Percentiles rank a stretch among this genome's conserved stretches.
phyloP scores from a whole-genome alignment of 1,139 yeast genomes.

The Arxiozyma heterogenica region DNA sequence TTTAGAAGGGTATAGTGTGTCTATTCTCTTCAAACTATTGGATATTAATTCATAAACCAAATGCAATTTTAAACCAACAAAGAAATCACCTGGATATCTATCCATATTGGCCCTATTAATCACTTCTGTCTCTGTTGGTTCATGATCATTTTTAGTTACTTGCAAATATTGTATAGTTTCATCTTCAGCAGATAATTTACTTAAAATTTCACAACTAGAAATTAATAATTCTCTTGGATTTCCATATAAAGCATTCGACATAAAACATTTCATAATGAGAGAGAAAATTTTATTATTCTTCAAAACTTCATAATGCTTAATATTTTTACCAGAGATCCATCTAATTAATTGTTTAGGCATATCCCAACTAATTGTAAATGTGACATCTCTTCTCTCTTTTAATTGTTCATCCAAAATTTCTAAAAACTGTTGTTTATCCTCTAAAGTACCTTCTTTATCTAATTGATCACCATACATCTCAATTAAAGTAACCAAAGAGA shows the following conservation, averaged over 20 bases:
- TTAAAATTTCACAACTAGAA: conserved; percentile 55
- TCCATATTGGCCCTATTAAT: conserved; percentile 14
- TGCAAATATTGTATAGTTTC: conserved; percentile 37
- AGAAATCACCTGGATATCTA: conserved; percentile 17
- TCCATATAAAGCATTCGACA: conserved; percentile 53
- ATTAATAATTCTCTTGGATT: conserved; percentile 71
- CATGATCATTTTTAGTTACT: conserved; percentile 43
- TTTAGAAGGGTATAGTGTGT: conserved; percentile 60
- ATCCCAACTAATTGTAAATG: conserved; percentile 75
- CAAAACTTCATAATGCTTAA: conserved; percentile 15
- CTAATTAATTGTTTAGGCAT: conserved; percentile 54
- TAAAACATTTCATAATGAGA: conserved; percentile 44
- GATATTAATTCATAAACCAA: conserved; percentile 55
- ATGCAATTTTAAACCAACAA: conserved; percentile 44
- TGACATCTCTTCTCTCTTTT: conserved; percentile 11
- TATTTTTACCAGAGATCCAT: conserved; percentile 27
- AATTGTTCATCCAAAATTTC: conserved; percentile 31
- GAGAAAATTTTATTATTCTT: conserved; percentile 16
- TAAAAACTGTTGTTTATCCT: conserved; percentile 42
- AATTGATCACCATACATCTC: conserved; percentile 19
- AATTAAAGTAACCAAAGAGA: conserved; percentile 18
- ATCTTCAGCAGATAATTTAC: conserved; percentile 23
- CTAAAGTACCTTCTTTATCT: conserved; percentile 17
- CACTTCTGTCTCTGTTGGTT: conserved; percentile 35
- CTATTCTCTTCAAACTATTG: conserved; percentile 40